Evolutionary conservation across 306 rosid genomes (phyloP).

Genomic region (Oxytropis ochrocephala): DNA sequence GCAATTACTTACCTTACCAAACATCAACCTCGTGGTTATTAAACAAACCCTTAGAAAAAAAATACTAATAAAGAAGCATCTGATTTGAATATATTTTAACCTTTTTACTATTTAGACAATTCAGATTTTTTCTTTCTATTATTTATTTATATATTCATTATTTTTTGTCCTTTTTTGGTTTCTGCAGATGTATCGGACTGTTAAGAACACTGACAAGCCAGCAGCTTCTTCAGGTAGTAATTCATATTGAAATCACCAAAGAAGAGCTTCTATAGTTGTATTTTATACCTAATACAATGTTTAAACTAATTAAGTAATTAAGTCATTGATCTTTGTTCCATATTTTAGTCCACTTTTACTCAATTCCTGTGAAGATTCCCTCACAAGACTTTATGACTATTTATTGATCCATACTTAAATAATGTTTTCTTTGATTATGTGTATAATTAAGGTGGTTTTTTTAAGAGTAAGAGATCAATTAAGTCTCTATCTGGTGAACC

Average conservation of each 20-base stretch:
- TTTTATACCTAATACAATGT: constrained; percentile 17
- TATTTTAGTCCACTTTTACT: constrained; percentile 24
- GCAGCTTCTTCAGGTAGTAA: constrained; percentile 88
- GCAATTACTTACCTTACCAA: constrained; percentile 76
- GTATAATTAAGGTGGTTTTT: no score
- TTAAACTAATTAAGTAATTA: constrained; percentile 10
- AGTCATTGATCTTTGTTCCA: constrained; percentile 29
- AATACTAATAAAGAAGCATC: constrained; percentile 39
- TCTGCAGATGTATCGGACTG: constrained; percentile 90
- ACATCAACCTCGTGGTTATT: constrained; percentile 67
- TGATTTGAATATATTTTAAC: neutral
- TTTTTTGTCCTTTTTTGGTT: constrained; percentile 9
- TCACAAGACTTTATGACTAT: constrained; percentile 33
- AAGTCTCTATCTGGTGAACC: no score
- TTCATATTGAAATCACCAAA: neutral
- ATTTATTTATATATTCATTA: neutral
- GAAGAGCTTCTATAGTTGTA: neutral
- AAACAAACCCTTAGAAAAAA: constrained; percentile 29
- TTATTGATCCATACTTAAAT: constrained; percentile 1
- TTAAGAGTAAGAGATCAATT: no score
- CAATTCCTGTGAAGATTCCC: constrained; percentile 37
- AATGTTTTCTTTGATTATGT: neutral
- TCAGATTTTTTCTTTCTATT: neutral
- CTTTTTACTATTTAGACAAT: neutral
- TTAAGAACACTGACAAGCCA: constrained; percentile 89